Conservation (phyloP, 345 rosid species). For the Jatropha curcas region DNA sequence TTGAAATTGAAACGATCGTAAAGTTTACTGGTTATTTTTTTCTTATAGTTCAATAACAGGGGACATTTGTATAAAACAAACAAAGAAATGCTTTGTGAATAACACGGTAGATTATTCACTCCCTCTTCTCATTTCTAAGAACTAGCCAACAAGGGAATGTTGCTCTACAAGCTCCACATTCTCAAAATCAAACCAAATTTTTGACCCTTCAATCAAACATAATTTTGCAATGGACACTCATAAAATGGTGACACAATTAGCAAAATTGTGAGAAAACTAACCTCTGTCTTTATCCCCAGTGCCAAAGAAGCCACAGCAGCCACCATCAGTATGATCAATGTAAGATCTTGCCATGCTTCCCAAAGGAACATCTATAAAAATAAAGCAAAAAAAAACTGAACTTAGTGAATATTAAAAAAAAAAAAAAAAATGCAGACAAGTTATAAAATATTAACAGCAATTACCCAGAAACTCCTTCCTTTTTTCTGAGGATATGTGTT, state of each 20-base stretch:
- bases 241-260: background rate
- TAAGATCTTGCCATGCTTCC: conserved; percentile 99
- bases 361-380: conserved; percentile 78
- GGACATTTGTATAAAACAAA: too few species aligned
- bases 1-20: too few species aligned
- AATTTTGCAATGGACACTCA: background rate
- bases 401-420: background rate
- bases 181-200: background rate
- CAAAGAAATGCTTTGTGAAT: too few species aligned
- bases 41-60: too few species aligned
- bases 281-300: conserved; percentile 95
- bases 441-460: conserved; percentile 1
- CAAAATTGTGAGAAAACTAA: conserved; percentile 9
- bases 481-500: conserved; percentile 94
- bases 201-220: conserved; percentile 15
- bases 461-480: conserved; percentile 83
- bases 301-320: conserved; percentile 79
- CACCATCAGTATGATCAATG: conserved; percentile 77
- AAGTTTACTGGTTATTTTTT: too few species aligned
- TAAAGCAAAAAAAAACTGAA: conserved; percentile 4
- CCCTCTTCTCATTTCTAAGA: too few species aligned
- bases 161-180: too few species aligned
- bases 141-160: too few species aligned
- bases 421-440: background rate
- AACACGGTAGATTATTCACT: too few species aligned